Percentiles rank a stretch among this genome's conserved stretches.
phyloP scores from a whole-genome alignment of 2,329 filamentous ascomycete genomes.

The Colletotrichum sp. region DNA sequence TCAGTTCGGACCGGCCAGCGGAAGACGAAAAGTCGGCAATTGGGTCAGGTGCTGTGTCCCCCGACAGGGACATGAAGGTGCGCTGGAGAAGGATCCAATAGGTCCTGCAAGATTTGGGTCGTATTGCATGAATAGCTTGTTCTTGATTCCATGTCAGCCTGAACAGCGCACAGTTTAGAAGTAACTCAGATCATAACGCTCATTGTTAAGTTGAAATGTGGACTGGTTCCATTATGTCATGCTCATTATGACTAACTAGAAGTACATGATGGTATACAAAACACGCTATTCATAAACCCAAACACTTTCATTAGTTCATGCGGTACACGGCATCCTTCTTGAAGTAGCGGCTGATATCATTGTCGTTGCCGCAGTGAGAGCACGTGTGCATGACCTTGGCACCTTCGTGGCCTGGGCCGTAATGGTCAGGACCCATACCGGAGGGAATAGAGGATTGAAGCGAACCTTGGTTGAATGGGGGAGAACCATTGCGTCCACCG shows the following conservation, averaged over 20 bases:
- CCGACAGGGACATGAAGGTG: not conserved
- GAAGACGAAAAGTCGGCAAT: not conserved
- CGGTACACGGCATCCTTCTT: constrained; percentile 22
- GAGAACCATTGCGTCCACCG: constrained; percentile 4
- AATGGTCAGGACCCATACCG: constrained; percentile 20
- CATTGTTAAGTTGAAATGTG: not conserved
- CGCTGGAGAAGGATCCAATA: not conserved
- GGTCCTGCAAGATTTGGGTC: not conserved
- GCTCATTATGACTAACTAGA: constrained; percentile 3
- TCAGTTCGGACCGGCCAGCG: not conserved
- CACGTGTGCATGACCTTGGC: constrained; percentile 23
- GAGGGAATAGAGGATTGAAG: not conserved
- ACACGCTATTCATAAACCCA: not conserved
- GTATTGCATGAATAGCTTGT: not conserved
- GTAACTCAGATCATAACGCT: not conserved
- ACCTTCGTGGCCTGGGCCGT: constrained; percentile 21
- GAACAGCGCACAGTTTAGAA: not conserved
- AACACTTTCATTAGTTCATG: not conserved
- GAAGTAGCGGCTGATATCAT: constrained; percentile 24
- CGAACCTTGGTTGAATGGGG: constrained; percentile 5
- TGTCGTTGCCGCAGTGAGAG: constrained; percentile 18
- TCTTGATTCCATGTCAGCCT: not conserved
- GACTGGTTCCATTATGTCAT: not conserved
- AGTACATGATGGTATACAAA: not conserved
- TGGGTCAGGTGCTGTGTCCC: not conserved